These are phyloP conservation scores for Boehmeria nivea DNA, from an alignment of 306 rosid genomes.

Conservation along the genomic window DNA sequence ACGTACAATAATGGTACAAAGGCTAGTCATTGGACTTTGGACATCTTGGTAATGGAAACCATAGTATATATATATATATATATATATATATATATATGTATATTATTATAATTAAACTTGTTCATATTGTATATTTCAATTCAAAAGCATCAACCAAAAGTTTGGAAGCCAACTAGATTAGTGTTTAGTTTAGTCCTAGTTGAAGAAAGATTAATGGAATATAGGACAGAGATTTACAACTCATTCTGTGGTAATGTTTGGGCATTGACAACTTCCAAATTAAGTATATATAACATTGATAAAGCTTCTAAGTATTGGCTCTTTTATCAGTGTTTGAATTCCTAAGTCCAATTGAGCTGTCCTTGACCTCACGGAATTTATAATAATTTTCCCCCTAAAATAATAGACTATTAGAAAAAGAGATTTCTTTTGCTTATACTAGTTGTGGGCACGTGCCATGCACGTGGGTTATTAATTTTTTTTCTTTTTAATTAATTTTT, in stretches of 20 bases:
- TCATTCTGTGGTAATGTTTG: slow-evolving; percentile 17
- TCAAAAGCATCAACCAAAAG: neutral
- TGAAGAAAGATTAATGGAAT: neutral
- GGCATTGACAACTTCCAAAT: slow-evolving; percentile 28
- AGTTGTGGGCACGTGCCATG: no score
- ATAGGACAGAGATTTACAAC: slow-evolving; percentile 21
- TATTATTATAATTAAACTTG: no score
- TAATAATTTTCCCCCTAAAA: no score
- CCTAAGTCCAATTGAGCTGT: slow-evolving; percentile 34
- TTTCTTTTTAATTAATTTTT: no score
- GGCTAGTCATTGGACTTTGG: no score
- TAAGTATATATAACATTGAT: neutral
- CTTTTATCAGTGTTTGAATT: slow-evolving; percentile 9
- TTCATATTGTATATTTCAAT: neutral
- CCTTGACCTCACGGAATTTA: slow-evolving; percentile 11
- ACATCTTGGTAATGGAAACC: no score
- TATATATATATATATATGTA: no score
- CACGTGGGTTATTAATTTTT: no score
- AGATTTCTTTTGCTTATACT: no score
- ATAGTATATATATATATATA: no score
- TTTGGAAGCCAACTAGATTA: slow-evolving; percentile 9
- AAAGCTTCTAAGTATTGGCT: neutral
- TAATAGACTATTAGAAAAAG: no score
- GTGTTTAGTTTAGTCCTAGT: slow-evolving; percentile 17
- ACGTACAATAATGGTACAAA: no score